A percentile compares a stretch with the other conserved stretches of the same genome.
These are phyloP conservation scores for Platanthera zijinensis DNA, from an alignment of 106 monocot species.

Conservation along the genomic window DNA sequence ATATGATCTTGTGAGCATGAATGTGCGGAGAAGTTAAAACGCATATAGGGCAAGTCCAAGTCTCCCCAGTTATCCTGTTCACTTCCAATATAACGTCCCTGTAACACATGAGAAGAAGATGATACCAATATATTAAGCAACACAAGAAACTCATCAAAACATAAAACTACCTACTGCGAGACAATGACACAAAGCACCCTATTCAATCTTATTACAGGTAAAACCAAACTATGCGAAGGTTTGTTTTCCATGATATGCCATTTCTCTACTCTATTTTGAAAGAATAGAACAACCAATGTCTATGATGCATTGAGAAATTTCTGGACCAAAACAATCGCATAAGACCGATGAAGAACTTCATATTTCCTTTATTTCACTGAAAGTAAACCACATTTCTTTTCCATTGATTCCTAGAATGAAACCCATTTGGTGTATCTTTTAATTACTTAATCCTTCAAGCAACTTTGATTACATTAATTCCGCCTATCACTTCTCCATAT, in stretches of 20 bases:
- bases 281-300: not conserved
- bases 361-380: not conserved
- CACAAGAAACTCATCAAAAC: not conserved
- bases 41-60: constrained; percentile 43
- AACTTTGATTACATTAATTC: not conserved
- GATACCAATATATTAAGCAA: constrained; percentile 1
- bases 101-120: constrained; percentile 9
- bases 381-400: not conserved
- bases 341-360: not conserved
- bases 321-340: not conserved
- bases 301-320: not conserved
- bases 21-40: constrained; percentile 37
- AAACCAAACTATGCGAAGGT: not conserved
- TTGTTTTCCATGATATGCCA: not conserved
- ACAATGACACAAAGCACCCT: not conserved
- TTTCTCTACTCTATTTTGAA: not conserved
- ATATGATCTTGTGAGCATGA: constrained; percentile 75
- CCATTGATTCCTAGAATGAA: not conserved
- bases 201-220: not conserved
- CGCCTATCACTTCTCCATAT: not conserved
- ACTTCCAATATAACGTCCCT: constrained; percentile 82
- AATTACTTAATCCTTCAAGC: not conserved
- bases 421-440: not conserved
- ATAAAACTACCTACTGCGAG: not conserved
- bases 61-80: constrained; percentile 16